Percentiles rank a stretch among this genome's conserved stretches.
Evolutionary conservation across 345 rosid genomes (phyloP).

Genomic region (Cardiospermum halicacabum): DNA sequence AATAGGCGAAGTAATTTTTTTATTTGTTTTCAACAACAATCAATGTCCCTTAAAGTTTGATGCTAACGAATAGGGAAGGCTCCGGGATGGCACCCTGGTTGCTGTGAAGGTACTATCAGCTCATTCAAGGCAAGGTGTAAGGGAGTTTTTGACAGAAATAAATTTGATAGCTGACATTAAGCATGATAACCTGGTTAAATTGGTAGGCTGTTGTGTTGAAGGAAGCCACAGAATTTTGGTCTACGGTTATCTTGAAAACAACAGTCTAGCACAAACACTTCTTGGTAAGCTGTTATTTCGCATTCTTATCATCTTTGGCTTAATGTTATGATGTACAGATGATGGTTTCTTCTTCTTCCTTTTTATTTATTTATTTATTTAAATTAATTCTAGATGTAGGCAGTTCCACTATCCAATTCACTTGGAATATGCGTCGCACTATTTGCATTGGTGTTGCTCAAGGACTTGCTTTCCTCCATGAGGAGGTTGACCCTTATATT

Average conservation of each 20-base stretch:
- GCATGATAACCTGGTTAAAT: slow-evolving; percentile 56
- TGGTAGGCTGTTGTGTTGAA: slow-evolving; percentile 64
- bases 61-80: slow-evolving; percentile 41
- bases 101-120: slow-evolving; percentile 69
- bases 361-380: too few relatives aligned
- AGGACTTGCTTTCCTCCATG: slow-evolving; percentile 71
- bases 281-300: slow-evolving; percentile 32
- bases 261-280: slow-evolving; percentile 68
- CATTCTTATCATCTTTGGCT: neutral
- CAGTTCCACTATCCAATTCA: slow-evolving; percentile 40
- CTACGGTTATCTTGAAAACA: slow-evolving; percentile 64
- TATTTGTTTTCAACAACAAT: slow-evolving; percentile 3
- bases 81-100: slow-evolving; percentile 42
- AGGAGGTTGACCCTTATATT: slow-evolving; percentile 54
- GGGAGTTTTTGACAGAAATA: slow-evolving; percentile 67
- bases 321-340: slow-evolving; percentile 4
- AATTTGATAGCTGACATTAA: slow-evolving; percentile 47
- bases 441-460: slow-evolving; percentile 65
- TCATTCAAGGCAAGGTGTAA: slow-evolving; percentile 53
- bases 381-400: slow-evolving; percentile 41
- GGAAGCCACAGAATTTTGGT: slow-evolving; percentile 58
- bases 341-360: neutral
- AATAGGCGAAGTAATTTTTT: neutral
- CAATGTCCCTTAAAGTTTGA: neutral
- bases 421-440: slow-evolving; percentile 41